Conservation (phyloP, 176 grass and related monocot species). For the Cocos nucifera region DNA sequence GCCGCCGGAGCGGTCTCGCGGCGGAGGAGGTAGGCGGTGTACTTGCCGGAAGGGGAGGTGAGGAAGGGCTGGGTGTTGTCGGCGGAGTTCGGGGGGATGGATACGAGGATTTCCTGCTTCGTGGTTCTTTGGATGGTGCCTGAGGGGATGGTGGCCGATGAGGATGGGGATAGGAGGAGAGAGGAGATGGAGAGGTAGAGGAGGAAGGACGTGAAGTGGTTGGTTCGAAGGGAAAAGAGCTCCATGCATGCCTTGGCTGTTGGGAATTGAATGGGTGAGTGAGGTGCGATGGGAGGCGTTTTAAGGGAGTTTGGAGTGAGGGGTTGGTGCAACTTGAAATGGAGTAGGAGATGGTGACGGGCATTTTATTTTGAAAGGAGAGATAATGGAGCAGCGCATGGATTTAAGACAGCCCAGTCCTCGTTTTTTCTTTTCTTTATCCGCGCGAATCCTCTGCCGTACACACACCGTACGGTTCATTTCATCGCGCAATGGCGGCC, state of each 20-base stretch:
- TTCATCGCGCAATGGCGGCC: no score
- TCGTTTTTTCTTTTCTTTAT: no score
- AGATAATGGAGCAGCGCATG: no score
- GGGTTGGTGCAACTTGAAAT: not conserved
- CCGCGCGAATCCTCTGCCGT: no score
- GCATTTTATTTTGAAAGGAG: no score
- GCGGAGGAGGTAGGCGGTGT: slow-evolving; percentile 50
- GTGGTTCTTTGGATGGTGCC: slow-evolving; percentile 47
- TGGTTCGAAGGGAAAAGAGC: not conserved
- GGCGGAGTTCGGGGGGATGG: slow-evolving; percentile 28
- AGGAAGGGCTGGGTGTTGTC: slow-evolving; percentile 44
- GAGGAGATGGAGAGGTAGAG: slow-evolving; percentile 21
- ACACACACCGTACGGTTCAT: no score
- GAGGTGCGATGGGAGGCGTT: not conserved
- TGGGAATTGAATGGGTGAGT: not conserved
- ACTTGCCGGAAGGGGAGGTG: slow-evolving; percentile 61
- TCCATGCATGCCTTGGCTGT: slow-evolving; percentile 13
- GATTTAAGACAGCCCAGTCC: no score
- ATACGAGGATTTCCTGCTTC: slow-evolving; percentile 72
- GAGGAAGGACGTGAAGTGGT: not conserved
- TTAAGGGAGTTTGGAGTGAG: not conserved
- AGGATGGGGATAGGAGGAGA: not conserved
- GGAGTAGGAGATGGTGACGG: no score
- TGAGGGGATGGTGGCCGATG: not conserved
- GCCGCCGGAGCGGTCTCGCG: slow-evolving; percentile 39